These are phyloP conservation scores for Solanum peruvianum DNA, from an alignment of 257 asterid species.

Conservation along the genomic window DNA sequence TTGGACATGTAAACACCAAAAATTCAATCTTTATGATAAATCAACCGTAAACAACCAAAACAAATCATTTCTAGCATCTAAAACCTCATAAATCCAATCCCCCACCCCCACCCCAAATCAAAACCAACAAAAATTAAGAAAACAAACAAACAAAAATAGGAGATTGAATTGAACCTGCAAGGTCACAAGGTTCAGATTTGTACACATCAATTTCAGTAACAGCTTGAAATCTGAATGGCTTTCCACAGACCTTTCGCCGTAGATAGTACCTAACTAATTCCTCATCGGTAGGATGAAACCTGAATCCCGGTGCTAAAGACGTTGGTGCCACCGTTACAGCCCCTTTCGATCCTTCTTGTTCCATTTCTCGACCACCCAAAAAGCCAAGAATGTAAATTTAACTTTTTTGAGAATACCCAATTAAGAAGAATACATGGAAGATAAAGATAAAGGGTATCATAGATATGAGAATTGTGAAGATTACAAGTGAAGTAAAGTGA, in stretches of 20 bases:
- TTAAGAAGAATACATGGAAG: neutral
- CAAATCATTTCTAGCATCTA: neutral
- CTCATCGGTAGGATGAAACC: conserved; percentile 97
- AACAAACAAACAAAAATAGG: neutral
- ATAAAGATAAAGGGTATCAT: neutral
- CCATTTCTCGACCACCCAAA: neutral
- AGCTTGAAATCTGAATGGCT: conserved; percentile 78
- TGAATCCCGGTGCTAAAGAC: conserved; percentile 84
- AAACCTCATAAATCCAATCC: neutral
- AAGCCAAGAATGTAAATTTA: neutral
- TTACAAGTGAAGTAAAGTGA: conserved; percentile 50
- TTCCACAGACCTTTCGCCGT: conserved; percentile 70
- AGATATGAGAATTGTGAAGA: conserved; percentile 19
- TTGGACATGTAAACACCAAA: neutral
- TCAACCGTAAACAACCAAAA: neutral
- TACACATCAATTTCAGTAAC: conserved; percentile 87
- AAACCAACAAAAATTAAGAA: neutral
- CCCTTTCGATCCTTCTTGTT: neutral
- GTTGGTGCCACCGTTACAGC: conserved; percentile 33
- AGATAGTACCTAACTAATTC: conserved; percentile 78
- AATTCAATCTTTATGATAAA: neutral
- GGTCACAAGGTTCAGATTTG: conserved; percentile 97
- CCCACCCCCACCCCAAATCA: neutral
- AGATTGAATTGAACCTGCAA: conserved; percentile 34
- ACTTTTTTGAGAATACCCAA: neutral